Percentiles rank a stretch among this genome's conserved stretches.
Conservation (phyloP, 306 rosid species). For the Hippophae gyantsensis region DNA sequence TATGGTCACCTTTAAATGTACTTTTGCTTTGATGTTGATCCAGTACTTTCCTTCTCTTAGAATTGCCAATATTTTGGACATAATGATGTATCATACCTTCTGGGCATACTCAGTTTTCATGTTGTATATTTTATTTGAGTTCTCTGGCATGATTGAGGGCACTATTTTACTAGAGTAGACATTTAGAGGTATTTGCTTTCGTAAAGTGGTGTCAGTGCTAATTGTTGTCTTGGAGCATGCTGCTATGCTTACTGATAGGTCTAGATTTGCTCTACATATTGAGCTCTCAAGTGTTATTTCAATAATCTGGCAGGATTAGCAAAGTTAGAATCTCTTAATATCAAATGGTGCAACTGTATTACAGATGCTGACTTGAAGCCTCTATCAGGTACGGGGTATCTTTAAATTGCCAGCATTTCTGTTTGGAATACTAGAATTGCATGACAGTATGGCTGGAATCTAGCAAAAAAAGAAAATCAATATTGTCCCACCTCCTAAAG, state of each 20-base stretch:
- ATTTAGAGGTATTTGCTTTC: too few relatives aligned
- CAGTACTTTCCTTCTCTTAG: not conserved
- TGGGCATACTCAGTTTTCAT: too few relatives aligned
- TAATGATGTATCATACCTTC: not conserved
- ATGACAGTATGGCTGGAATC: too few relatives aligned
- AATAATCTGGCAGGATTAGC: constrained; percentile 48
- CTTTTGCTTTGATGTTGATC: not conserved
- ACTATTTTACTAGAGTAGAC: too few relatives aligned
- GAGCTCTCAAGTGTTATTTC: constrained; percentile 1
- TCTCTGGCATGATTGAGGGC: too few relatives aligned
- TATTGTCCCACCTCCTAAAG: not conserved
- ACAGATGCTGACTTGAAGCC: constrained; percentile 73
- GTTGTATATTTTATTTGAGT: too few relatives aligned
- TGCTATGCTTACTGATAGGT: not conserved
- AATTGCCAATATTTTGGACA: too few relatives aligned
- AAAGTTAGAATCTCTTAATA: constrained; percentile 81
- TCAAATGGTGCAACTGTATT: constrained; percentile 91
- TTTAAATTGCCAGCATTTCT: constrained; percentile 16
- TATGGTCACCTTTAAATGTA: constrained; percentile 21
- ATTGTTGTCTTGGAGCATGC: not conserved
- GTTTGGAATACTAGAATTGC: not conserved
- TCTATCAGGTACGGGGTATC: constrained; percentile 45
- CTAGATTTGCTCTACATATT: not conserved
- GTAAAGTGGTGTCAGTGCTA: too few relatives aligned
- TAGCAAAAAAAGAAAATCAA: too few relatives aligned